phyloP scores from a whole-genome alignment of 108 stramenopile species.

The Cyclotella distinguenda region DNA sequence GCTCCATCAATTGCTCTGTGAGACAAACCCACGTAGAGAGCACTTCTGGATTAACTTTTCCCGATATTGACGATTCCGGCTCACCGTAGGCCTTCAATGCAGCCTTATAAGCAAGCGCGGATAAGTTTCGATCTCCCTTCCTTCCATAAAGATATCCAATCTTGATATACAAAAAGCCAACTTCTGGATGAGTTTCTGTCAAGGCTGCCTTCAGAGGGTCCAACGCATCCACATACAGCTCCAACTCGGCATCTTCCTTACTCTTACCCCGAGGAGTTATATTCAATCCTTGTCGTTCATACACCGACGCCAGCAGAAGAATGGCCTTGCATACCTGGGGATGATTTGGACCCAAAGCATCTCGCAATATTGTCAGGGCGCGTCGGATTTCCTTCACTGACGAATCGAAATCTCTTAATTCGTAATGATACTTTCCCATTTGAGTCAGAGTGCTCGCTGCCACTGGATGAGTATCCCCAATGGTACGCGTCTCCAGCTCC shows the following conservation, averaged over 20 bases:
- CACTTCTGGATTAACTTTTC: constrained; percentile 18
- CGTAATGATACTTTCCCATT: constrained; percentile 41
- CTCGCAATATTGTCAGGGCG: constrained; percentile 19
- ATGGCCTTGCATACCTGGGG: constrained; percentile 36
- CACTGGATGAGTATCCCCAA: constrained; percentile 38
- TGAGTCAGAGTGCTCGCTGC: constrained; percentile 34
- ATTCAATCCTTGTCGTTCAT: constrained; percentile 33
- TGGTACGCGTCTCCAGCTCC: constrained; percentile 16
- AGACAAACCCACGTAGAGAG: constrained; percentile 38
- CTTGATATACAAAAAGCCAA: constrained; percentile 35
- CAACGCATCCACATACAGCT: constrained; percentile 41
- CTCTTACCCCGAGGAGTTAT: constrained; percentile 22
- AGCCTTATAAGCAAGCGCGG: constrained; percentile 35
- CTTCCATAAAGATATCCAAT: constrained; percentile 41
- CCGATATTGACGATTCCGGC: constrained; percentile 14
- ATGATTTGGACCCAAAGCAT: constrained; percentile 35
- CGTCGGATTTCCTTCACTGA: constrained; percentile 35
- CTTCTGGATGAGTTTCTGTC: constrained; percentile 27
- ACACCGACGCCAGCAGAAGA: constrained; percentile 32
- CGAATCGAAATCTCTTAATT: constrained; percentile 39
- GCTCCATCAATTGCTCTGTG: constrained; percentile 18
- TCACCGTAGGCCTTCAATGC: constrained; percentile 39
- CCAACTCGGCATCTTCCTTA: constrained; percentile 33
- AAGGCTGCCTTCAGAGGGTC: constrained; percentile 37
- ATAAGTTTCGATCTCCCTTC: constrained; percentile 25